phyloP scores from a whole-genome alignment of 257 asterid genomes.

The Capsicum rhomboideum region DNA sequence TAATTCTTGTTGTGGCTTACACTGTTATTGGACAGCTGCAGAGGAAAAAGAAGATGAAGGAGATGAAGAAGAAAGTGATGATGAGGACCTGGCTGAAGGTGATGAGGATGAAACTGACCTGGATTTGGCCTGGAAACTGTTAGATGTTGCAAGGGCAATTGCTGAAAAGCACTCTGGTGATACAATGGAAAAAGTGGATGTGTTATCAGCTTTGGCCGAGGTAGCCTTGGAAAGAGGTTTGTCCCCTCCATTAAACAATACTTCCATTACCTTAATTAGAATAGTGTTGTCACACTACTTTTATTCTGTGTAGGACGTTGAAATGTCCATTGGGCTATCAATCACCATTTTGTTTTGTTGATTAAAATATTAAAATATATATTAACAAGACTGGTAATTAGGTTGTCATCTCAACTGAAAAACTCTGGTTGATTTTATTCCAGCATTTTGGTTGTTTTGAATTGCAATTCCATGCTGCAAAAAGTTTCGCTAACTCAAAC shows the following conservation, averaged over 20 bases:
- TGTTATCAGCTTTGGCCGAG: conserved; percentile 89
- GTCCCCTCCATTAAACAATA: conserved; percentile 4
- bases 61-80: conserved; percentile 49
- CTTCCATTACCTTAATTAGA: not conserved
- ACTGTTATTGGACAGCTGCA: conserved; percentile 9
- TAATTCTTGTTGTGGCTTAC: not conserved
- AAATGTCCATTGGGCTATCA: not conserved
- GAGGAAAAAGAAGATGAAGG: conserved; percentile 16
- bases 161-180: conserved; percentile 71
- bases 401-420: not conserved
- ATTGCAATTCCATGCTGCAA: not conserved
- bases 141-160: conserved; percentile 92
- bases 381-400: not conserved
- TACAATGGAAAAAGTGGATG: conserved; percentile 86
- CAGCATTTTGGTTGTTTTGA: not conserved
- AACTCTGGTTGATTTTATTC: not conserved
- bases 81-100: conserved; percentile 67
- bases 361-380: not conserved
- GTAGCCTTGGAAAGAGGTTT: conserved; percentile 96
- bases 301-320: not conserved
- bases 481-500: not conserved
- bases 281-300: not conserved
- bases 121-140: conserved; percentile 98
- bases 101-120: conserved; percentile 97
- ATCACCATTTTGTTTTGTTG: not conserved